phyloP scores from a whole-genome alignment of 441 rosid species.

The Gossypium laxum region DNA sequence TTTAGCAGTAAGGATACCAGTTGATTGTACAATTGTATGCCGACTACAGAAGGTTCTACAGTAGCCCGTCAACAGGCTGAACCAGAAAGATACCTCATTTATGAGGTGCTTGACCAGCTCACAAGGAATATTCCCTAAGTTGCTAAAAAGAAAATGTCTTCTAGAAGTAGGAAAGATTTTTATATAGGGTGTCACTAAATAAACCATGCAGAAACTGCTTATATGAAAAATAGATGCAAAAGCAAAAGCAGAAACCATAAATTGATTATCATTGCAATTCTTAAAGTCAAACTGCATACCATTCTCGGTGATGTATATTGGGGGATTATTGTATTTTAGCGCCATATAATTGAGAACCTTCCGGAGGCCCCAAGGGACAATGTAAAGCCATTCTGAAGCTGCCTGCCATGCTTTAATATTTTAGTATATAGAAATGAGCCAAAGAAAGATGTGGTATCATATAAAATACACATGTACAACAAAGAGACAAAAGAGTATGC shows the following conservation, averaged over 20 bases:
- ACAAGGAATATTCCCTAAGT: background rate
- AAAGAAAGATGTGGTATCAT: background rate
- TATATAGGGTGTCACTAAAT: background rate
- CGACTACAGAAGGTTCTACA: background rate
- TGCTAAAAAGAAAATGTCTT: slow-evolving; percentile 3
- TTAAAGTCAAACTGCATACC: slow-evolving; percentile 28
- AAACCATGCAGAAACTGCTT: background rate
- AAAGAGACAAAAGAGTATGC: background rate
- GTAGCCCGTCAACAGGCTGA: background rate
- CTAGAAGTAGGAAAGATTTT: background rate
- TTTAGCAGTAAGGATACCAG: background rate
- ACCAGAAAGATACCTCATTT: background rate
- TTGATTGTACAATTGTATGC: background rate
- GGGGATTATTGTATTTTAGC: slow-evolving; percentile 34
- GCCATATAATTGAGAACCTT: slow-evolving; percentile 41
- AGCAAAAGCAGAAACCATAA: background rate
- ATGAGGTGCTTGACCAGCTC: background rate
- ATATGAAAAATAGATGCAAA: background rate
- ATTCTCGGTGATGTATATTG: slow-evolving; percentile 48
- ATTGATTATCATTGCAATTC: background rate
- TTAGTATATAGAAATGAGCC: slow-evolving; percentile 9
- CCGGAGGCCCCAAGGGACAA: slow-evolving; percentile 63
- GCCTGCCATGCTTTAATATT: slow-evolving; percentile 36
- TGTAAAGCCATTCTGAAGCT: slow-evolving; percentile 61
- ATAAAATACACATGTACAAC: background rate